These are phyloP conservation scores for Pichia membranifaciens DNA, from an alignment of 805 yeast species.

Conservation along the genomic window DNA sequence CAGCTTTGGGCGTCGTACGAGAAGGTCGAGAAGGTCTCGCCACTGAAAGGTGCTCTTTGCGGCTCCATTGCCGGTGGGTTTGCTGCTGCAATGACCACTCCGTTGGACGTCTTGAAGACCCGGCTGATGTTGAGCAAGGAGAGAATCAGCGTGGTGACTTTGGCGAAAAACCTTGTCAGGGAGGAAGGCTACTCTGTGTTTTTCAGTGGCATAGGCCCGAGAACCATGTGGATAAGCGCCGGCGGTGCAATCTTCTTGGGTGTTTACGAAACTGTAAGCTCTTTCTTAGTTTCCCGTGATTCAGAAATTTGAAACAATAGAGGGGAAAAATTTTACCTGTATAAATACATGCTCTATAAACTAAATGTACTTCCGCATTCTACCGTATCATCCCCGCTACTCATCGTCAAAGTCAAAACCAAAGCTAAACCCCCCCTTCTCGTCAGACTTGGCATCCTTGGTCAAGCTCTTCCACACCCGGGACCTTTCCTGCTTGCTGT, in stretches of 20 bases:
- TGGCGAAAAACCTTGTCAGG: slow-evolving; percentile 47
- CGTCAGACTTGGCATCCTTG: slow-evolving; percentile 5
- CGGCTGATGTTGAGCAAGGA: slow-evolving; percentile 72
- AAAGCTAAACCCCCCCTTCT: slow-evolving; percentile 28
- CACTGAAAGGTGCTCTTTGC: slow-evolving; percentile 76
- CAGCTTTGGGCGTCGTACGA: slow-evolving; percentile 43
- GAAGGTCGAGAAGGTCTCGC: slow-evolving; percentile 40
- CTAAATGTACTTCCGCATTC: neutral
- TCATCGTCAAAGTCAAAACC: slow-evolving; percentile 34
- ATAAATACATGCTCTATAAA: slow-evolving; percentile 1
- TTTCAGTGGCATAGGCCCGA: slow-evolving; percentile 83
- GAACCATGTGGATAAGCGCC: slow-evolving; percentile 96
- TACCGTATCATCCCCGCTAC: slow-evolving; percentile 7
- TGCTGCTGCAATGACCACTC: slow-evolving; percentile 79
- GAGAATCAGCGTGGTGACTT: slow-evolving; percentile 38
- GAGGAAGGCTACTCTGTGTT: slow-evolving; percentile 77
- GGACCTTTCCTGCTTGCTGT: slow-evolving; percentile 32
- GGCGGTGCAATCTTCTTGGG: slow-evolving; percentile 98
- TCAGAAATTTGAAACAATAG: no score
- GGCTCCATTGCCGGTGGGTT: slow-evolving; percentile 79
- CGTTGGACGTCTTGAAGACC: slow-evolving; percentile 73
- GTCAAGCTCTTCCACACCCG: slow-evolving; percentile 47
- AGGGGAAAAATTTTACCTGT: neutral
- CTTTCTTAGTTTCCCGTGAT: slow-evolving; percentile 11
- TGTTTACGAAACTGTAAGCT: slow-evolving; percentile 69